These are phyloP conservation scores for Populus trichocarpa DNA, from an alignment of 441 rosid species.

Conservation along the genomic window DNA sequence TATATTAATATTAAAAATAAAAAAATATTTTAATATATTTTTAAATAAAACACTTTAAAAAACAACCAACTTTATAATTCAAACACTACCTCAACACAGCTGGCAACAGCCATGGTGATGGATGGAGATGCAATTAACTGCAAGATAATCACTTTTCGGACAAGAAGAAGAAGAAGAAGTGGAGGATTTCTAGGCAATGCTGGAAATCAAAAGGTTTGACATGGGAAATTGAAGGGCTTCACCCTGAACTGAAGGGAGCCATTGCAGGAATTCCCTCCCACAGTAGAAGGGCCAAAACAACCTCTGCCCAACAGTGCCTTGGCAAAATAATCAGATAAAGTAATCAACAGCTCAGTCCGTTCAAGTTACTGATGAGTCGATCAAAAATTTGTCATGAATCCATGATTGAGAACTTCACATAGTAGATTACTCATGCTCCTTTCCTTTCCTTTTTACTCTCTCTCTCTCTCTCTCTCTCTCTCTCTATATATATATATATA, in stretches of 20 bases:
- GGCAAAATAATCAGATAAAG: background rate
- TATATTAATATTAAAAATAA: no score
- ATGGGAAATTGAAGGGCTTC: no score
- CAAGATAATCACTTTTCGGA: background rate
- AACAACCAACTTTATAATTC: no score
- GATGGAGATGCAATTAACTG: background rate
- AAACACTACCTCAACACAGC: no score
- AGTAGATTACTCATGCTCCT: background rate
- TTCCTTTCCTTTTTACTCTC: background rate
- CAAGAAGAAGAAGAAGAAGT: no score
- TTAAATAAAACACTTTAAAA: no score
- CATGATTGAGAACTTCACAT: background rate
- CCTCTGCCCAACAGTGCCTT: background rate
- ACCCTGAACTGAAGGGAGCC: no score
- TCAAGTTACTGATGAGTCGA: background rate
- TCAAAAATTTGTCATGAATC: no score
- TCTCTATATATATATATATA: no score
- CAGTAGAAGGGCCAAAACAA: background rate
- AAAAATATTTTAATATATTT: no score
- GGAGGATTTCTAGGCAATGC: background rate
- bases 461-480: no score
- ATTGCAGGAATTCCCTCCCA: background rate
- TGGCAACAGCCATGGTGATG: background rate
- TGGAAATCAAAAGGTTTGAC: background rate
- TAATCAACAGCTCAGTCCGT: background rate